Evolutionary conservation across 768 basidiomycete species (phyloP), one percentile per base, ranked within the genome.

Genomic region (Boletus sp.): DNA sequence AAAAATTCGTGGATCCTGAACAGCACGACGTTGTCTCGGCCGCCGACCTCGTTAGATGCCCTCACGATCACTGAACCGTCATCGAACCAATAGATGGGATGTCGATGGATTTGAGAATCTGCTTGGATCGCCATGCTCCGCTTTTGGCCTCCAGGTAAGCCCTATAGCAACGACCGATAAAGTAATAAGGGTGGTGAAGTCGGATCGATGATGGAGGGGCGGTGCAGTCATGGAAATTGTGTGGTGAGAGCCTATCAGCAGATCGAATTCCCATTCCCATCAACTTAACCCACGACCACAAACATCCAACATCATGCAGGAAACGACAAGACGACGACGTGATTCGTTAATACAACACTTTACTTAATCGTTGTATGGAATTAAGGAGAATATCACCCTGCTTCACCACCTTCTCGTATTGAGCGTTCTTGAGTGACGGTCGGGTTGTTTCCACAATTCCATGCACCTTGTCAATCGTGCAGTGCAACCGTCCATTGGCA

Each of bases 401-500:
- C 72, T 89, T 89, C 51, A 99, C 82, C n/a, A 98, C 89, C 37
- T 86, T 86, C 68, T 96, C 94, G 69, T 96, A 97, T 66, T 94
- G 89, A 42, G 88, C 86, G 50, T 86, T 90, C 81, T 97, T 88
- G 42, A 80, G 72, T 45, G 84, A 79, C 5, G 83, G 80, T 56
- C 92, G 80, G 47, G 90, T 94, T 28, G 96, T 98, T 75, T 94
- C 91, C 15, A 98, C 94, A 37, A 98, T 82, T 0, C 94, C 92
- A 55, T 89, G 81, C n/a, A 98, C 96, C 66, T 92, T 92, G 78
- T 98, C 95, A 57, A 98, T 98, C 1, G 86, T 85, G 64, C 88
- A 90, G 66, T 92, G 86, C 49, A 99, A 73, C 11, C 96, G 80
- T 24, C 90, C 89, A 14, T 83, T 83, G 15, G 94, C 88, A 63